Conservation (phyloP, 225 moss, liverwort and hornwort genomes). For the Pleurozium schreberi region DNA sequence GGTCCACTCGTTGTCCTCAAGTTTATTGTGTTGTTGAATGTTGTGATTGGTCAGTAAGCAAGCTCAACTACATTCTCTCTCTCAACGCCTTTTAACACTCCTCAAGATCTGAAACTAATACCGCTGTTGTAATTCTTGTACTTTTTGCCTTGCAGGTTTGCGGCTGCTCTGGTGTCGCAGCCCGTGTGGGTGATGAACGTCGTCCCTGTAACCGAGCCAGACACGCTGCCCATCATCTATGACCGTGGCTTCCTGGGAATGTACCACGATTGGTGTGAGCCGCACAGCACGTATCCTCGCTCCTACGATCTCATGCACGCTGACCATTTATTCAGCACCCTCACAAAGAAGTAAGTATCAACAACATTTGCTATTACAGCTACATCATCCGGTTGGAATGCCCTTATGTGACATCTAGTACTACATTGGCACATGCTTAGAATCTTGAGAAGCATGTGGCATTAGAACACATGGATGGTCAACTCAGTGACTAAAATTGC, state of each 20-base stretch:
- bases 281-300: slow-evolving; percentile 94
- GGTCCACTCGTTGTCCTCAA: neutral
- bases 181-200: slow-evolving; percentile 93
- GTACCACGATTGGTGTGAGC: slow-evolving; percentile 98
- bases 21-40: neutral
- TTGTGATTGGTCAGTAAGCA: neutral
- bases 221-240: slow-evolving; percentile 77
- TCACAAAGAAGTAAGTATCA: slow-evolving; percentile 47
- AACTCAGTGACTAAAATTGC: neutral
- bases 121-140: neutral
- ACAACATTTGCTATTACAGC: neutral
- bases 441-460: neutral
- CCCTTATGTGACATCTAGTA: too few relatives aligned
- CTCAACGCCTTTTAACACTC: neutral
- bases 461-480: neutral
- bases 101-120: neutral
- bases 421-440: neutral
- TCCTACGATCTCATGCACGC: slow-evolving; percentile 92
- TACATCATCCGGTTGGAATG: neutral
- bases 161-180: slow-evolving; percentile 50
- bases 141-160: slow-evolving; percentile 43
- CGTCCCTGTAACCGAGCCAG: slow-evolving; percentile 79
- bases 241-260: slow-evolving; percentile 85
- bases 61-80: neutral
- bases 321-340: slow-evolving; percentile 56